A percentile compares a stretch with the other conserved stretches of the same genome.
These are phyloP conservation scores for Kandelia obovata DNA, from an alignment of 345 rosid genomes.

Conservation along the genomic window DNA sequence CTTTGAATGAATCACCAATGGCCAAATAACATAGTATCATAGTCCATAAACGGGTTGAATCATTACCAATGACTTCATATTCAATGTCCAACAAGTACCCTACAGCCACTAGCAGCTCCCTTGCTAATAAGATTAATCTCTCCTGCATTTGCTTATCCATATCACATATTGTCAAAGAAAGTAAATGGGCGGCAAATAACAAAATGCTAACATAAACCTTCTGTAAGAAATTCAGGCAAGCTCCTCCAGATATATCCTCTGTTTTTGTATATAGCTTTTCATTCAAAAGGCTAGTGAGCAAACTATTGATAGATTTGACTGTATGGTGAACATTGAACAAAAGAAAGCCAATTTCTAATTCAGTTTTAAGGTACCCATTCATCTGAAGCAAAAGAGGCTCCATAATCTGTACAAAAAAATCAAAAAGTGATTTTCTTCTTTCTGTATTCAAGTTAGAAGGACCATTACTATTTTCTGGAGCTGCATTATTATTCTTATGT, in stretches of 20 bases:
- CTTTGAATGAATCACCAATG: conserved; percentile 34
- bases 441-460: conserved; percentile 51
- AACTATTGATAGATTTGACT: conserved; percentile 51
- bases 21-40: conserved; percentile 56
- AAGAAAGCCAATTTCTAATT: conserved; percentile 32
- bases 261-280: conserved; percentile 61
- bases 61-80: conserved; percentile 66
- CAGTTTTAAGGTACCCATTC: conserved; percentile 38
- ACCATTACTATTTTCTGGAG: conserved; percentile 35
- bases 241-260: conserved; percentile 78
- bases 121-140: conserved; percentile 44
- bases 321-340: conserved; percentile 45
- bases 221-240: conserved; percentile 65
- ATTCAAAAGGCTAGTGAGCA: conserved; percentile 46
- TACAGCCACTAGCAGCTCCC: conserved; percentile 54
- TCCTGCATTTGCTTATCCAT: conserved; percentile 29
- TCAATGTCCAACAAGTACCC: conserved; percentile 72
- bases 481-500: conserved; percentile 23
- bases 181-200: conserved; percentile 46
- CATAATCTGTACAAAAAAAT: conserved; percentile 75
- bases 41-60: conserved; percentile 60
- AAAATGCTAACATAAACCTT: conserved; percentile 46
- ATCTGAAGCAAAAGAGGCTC: conserved; percentile 69
- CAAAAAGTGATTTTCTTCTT: conserved; percentile 61
- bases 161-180: conserved; percentile 27